Evolutionary conservation across 768 basidiomycete genomes (phyloP).

Genomic region (Xerocomus spinulosus): DNA sequence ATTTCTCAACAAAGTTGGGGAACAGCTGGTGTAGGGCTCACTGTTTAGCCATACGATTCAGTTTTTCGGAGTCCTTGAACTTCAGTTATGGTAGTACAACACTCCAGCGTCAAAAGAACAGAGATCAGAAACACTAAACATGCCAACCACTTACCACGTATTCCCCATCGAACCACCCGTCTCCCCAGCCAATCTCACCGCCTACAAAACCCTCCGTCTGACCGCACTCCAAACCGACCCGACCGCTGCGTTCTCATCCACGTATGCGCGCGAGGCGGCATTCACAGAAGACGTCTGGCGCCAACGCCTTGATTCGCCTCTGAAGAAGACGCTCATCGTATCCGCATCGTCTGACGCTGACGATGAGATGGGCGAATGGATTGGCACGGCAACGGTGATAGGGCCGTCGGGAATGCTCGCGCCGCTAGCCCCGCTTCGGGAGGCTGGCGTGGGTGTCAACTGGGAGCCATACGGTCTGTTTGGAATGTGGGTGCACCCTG

Average conservation of each 20-base stretch:
- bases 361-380: conserved; percentile 12
- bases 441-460: conserved; percentile 7
- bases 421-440: conserved; percentile 8
- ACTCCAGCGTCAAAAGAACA: too few species aligned
- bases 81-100: too few species aligned
- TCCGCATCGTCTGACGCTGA: neutral
- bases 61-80: too few species aligned
- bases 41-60: too few species aligned
- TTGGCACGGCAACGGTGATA: conserved; percentile 13
- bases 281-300: conserved; percentile 22
- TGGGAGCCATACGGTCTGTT: conserved; percentile 21
- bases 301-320: conserved; percentile 13
- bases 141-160: neutral
- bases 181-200: conserved; percentile 23
- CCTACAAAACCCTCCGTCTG: conserved; percentile 21
- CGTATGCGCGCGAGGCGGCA: conserved; percentile 18
- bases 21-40: too few species aligned
- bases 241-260: conserved; percentile 19
- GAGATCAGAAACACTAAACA: too few species aligned
- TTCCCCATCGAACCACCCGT: conserved; percentile 12
- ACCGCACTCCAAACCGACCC: conserved; percentile 21
- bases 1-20: too few species aligned
- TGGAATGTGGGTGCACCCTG: conserved; percentile 29
- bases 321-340: conserved; percentile 15
- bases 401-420: conserved; percentile 14